Evolutionary conservation across 768 basidiomycete genomes (phyloP), one percentile per base, ranked within the genome.

Genomic region (Nevesoporus exiguus): DNA sequence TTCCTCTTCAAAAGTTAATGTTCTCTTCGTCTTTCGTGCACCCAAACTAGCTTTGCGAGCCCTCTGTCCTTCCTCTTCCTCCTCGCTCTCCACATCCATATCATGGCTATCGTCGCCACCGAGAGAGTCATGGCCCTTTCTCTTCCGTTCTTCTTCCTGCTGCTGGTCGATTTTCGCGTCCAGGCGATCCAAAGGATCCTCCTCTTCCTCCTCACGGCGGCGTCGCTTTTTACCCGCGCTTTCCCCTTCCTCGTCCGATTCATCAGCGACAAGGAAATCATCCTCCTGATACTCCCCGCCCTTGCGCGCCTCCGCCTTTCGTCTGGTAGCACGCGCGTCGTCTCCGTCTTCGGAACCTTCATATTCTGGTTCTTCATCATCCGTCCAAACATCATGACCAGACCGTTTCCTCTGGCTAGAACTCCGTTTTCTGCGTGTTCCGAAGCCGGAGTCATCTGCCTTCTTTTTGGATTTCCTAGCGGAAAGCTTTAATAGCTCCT

Each of bases 201-300:
- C 84, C 42, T 67, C 74, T 42, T 73, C 76, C 36, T 74, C 73
- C 21, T 71, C 69, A 45, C 72, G 74, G 47, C 70, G 73, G 53
- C 73, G 71, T 53, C 72, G 77, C 54, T 68, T 72, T 51, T 69
- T 74, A 0, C 51, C 40, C 7, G 58, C 50, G 51, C 74, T 71
- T 34, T 71, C 73, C 21, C 74, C 78, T 3, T 87, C 88, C 25
- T 88, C 86, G 39, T 90, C 89, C 17, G 83, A 84, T 21, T 80
- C 77, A 60, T 91, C 90, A 14, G 86, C 84, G 11, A 92, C 91
- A 27, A 93, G 75, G 62, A 93, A 93, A 62, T 90, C 90, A 65
- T 93, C 90, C 54, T 86, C 83, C 66, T 90, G 86, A 60, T 93
- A 93, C 40, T 90, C 87, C 21, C 81, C 82, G 5, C 82, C 77